Evolutionary conservation across 805 yeast species (phyloP).

Genomic region (Wickerhamiella bombiphila): DNA sequence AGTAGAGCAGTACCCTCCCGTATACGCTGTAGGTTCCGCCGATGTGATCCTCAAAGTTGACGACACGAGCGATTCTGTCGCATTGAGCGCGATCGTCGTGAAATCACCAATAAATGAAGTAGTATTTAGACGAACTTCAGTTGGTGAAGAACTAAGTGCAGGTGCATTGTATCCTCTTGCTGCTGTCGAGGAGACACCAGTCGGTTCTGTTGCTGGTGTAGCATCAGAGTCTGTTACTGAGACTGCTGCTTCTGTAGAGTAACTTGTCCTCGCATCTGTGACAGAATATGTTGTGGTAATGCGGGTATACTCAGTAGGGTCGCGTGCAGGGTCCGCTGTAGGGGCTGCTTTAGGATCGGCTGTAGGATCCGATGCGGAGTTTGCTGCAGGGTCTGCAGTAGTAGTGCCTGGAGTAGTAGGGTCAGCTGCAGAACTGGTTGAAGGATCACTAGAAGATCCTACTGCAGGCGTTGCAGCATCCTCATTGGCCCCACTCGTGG

Average conservation of each 20-base stretch:
- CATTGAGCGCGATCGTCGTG: not conserved
- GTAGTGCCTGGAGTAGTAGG: not conserved
- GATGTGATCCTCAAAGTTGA: constrained; percentile 1
- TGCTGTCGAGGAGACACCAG: not conserved
- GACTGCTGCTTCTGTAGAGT: no score
- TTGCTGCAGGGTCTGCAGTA: constrained; percentile 1
- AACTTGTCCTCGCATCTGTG: no score
- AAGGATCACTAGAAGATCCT: not conserved
- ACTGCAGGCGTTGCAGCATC: not conserved
- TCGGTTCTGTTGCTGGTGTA: not conserved
- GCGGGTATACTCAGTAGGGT: no score
- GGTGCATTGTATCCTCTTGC: not conserved
- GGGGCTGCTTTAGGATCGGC: not conserved
- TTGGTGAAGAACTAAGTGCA: not conserved
- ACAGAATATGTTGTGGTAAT: no score
- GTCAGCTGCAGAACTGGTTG: not conserved
- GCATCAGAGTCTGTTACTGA: constrained; percentile 1
- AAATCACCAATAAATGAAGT: not conserved
- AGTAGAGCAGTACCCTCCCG: constrained; percentile 17
- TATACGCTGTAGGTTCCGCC: not conserved
- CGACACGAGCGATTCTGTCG: no score
- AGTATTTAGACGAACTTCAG: no score
- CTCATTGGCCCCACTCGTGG: constrained; percentile 1
- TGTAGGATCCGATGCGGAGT: no score
- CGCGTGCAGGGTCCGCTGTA: not conserved